These are phyloP conservation scores for Amanita rubescens DNA, from an alignment of 768 basidiomycete species.

Conservation along the genomic window DNA sequence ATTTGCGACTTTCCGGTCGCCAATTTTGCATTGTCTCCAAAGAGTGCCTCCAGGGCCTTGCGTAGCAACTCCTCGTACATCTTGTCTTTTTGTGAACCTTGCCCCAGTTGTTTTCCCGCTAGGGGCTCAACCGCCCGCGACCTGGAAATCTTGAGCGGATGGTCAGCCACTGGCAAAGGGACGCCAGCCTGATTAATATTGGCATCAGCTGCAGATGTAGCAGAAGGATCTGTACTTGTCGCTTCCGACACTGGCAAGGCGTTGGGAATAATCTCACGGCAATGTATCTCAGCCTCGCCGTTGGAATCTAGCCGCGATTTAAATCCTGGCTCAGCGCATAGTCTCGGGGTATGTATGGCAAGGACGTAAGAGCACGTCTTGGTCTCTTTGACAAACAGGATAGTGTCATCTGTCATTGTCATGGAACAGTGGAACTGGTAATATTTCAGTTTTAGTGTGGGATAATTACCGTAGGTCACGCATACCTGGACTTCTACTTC, in stretches of 20 bases:
- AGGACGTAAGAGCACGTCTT: constrained; percentile 93
- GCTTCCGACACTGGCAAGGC: constrained; percentile 20
- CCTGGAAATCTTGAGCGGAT: constrained; percentile 46
- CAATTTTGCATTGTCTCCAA: constrained; percentile 14
- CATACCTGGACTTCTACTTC: constrained; percentile 98
- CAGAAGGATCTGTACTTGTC: constrained; percentile 10
- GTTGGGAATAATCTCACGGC: constrained; percentile 63
- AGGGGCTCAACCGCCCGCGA: constrained; percentile 42
- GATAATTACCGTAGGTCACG: constrained; percentile 19
- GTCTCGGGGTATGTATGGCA: constrained; percentile 89
- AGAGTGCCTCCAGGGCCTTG: constrained; percentile 32
- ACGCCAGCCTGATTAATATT: constrained; percentile 2
- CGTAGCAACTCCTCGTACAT: constrained; percentile 28
- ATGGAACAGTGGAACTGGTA: constrained; percentile 90
- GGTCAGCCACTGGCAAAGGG: constrained; percentile 41
- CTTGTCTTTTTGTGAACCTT: constrained; percentile 18
- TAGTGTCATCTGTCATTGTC: constrained; percentile 89
- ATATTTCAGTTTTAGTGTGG: constrained; percentile 10
- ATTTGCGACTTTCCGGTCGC: constrained; percentile 9
- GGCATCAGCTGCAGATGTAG: constrained; percentile 7
- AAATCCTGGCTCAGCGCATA: constrained; percentile 93
- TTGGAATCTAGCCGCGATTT: constrained; percentile 60
- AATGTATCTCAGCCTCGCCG: constrained; percentile 66
- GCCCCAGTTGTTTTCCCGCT: constrained; percentile 12
- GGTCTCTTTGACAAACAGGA: constrained; percentile 88